phyloP scores from a whole-genome alignment of 2,329 filamentous ascomycete species.

The Chaetomiaceae sp. region DNA sequence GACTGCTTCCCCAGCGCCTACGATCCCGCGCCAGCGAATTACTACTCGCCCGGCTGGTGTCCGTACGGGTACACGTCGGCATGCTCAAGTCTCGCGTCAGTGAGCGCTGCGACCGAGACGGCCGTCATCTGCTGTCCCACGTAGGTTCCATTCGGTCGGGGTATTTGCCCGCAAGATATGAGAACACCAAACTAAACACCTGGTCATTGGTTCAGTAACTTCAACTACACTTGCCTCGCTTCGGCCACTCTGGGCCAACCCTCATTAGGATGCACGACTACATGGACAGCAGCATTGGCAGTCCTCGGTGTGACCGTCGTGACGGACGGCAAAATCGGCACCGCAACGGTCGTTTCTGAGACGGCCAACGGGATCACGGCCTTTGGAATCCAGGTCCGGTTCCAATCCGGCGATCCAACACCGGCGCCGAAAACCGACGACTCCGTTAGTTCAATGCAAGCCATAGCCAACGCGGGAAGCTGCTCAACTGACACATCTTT shows the following conservation, averaged over 20 bases:
- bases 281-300: slow-evolving; percentile 16
- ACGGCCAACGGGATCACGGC: slow-evolving; percentile 21
- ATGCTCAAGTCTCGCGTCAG: slow-evolving; percentile 22
- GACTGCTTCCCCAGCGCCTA: slow-evolving; percentile 27
- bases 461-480: too few relatives aligned
- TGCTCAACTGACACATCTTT: background rate
- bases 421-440: background rate
- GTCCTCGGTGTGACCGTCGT: slow-evolving; percentile 23
- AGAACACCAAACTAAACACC: background rate
- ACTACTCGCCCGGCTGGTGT: slow-evolving; percentile 29
- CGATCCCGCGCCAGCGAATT: slow-evolving; percentile 23
- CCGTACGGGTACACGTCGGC: slow-evolving; percentile 28
- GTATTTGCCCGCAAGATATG: background rate
- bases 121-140: slow-evolving; percentile 28
- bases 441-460: slow-evolving; percentile 4
- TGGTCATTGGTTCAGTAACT: slow-evolving; percentile 8
- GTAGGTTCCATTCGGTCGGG: slow-evolving; percentile 16
- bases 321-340: slow-evolving; percentile 14
- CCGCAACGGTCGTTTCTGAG: slow-evolving; percentile 12
- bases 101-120: slow-evolving; percentile 25
- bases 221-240: slow-evolving; percentile 24
- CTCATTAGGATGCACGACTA: slow-evolving; percentile 25
- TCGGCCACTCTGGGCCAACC: background rate
- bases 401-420: slow-evolving; percentile 17
- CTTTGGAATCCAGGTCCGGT: slow-evolving; percentile 25